phyloP scores from a whole-genome alignment of 306 rosid genomes.

The Cucurbita ficifolia region DNA sequence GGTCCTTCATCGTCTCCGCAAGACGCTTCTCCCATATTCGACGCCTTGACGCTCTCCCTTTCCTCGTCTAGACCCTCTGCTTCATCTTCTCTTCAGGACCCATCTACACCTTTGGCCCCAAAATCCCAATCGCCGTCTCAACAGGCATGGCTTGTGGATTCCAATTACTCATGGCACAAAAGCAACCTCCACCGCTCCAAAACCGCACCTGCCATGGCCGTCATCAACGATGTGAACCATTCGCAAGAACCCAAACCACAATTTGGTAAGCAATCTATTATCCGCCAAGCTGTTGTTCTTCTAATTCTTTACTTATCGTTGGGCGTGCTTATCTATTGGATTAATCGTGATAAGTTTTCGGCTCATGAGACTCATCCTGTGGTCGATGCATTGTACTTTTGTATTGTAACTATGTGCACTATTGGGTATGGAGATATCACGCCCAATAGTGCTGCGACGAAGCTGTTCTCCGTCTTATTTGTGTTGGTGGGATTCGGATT shows the following conservation, averaged over 20 bases:
- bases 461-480: constrained; percentile 65
- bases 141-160: constrained; percentile 48
- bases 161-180: constrained; percentile 35
- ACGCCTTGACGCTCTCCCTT: constrained; percentile 41
- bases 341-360: constrained; percentile 40
- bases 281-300: constrained; percentile 51
- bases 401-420: constrained; percentile 95
- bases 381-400: constrained; percentile 82
- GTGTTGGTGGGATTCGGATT: constrained; percentile 92
- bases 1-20: constrained; percentile 41
- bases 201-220: constrained; percentile 92
- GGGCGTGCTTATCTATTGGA: constrained; percentile 71
- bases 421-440: constrained; percentile 93
- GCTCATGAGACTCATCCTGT: constrained; percentile 62
- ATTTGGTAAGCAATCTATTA: constrained; percentile 32
- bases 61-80: constrained; percentile 28
- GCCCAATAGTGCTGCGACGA: constrained; percentile 55
- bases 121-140: constrained; percentile 15
- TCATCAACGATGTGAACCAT: constrained; percentile 30
- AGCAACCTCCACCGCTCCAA: constrained; percentile 69
- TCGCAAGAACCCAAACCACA: constrained; percentile 35
- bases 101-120: constrained; percentile 13
- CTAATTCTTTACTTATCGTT: constrained; percentile 46
- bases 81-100: constrained; percentile 26
- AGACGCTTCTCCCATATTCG: constrained; percentile 42